Base-by-base conservation (phyloP, 129 eudicot species). In the Flaveria linearis region DNA sequence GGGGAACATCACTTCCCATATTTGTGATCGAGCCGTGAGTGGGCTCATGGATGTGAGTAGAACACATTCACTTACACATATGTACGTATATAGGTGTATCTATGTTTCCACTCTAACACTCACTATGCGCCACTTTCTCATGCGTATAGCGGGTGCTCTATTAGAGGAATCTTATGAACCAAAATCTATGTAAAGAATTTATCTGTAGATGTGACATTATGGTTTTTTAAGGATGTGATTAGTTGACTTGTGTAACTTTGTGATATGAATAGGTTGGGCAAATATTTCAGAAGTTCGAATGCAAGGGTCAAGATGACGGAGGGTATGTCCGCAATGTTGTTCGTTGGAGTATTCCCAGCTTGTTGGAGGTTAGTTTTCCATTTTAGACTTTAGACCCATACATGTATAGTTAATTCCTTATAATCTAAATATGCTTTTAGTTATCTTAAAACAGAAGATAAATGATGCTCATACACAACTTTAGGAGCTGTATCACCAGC, bases 281-380 rank as follows among this genome's bases (percentile, higher is more conserved):
- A 68, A 95, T 95, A 39, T 95, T 84, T 81, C 99, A 95, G 73
- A 91, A 89, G 60, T 95, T 95, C 82, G 99, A 91, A 84, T 95
- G 97, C 49, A 76, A 75, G 64, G 82, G 70, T 72, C 79, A 80
- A 83, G 66, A 82, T 16, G 69, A 83, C 64, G 87, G 86, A 78
- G 97, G 96, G 16, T 81, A 87, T 15, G 87, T 95, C 20, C 90
- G 97, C 69, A 95, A 95, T 81, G 81, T 95, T 47, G 93, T 95
- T 53, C 84, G 85, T 57, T 95, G 97, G 96, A 95, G 99, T 78
- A 81, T 91, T 62, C 90, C 91, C 3, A 86, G 78, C 53, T 57
- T 91, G 67, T 76, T 95, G 41, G 97, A 95, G 96, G 98, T 89
- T 66, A 42, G 14, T 50, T 39, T 71, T 18, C 23, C 22, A 58